Evolutionary conservation across 73 alveolate genomes (phyloP).

Genomic region (Symbiodinium natans): DNA sequence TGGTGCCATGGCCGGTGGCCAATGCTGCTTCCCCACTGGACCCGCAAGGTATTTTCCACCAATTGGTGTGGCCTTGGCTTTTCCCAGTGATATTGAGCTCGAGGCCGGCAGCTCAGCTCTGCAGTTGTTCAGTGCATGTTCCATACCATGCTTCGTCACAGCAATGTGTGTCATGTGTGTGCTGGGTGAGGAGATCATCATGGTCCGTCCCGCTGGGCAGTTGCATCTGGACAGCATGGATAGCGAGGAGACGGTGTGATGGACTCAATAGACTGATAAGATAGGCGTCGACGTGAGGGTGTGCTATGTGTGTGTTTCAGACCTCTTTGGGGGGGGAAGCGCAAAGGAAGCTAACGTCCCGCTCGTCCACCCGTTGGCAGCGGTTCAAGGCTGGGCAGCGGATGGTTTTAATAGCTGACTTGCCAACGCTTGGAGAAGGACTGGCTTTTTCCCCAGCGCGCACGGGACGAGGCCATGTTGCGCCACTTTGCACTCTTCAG

Average conservation of each 20-base stretch:
- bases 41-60: constrained; percentile 5
- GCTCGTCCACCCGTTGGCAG: neutral
- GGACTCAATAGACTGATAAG: no score
- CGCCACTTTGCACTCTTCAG: no score
- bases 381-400: constrained; percentile 18
- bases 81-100: neutral
- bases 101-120: neutral
- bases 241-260: no score
- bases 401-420: no score
- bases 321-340: no score
- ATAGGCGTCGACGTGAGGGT: no score
- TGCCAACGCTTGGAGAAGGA: no score
- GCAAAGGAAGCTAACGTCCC: neutral
- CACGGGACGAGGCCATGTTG: no score
- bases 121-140: neutral
- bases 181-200: neutral
- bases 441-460: no score
- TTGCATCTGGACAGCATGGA: neutral
- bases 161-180: neutral
- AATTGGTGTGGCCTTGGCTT: constrained; percentile 71
- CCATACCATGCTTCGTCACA: neutral
- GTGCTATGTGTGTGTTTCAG: no score
- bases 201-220: neutral
- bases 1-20: neutral
- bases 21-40: neutral